phyloP scores from a whole-genome alignment of 2,329 filamentous ascomycete species.

The Hymenotorrendiella dingleyae region DNA sequence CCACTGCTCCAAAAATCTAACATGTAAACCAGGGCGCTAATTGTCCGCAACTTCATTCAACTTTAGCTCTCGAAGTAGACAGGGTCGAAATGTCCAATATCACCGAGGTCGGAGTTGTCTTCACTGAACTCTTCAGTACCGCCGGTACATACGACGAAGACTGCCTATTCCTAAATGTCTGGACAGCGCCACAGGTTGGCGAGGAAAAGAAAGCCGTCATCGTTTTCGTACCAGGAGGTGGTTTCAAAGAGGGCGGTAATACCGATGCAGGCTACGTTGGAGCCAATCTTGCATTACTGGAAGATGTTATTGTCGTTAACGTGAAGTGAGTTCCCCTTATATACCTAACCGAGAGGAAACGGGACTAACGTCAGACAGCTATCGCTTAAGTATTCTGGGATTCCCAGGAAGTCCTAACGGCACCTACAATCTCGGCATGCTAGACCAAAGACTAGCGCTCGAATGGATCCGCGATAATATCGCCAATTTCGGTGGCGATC shows the following conservation, averaged over 20 bases:
- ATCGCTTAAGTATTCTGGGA: constrained; percentile 34
- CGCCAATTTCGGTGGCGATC: constrained; percentile 53
- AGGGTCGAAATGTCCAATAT: constrained; percentile 17
- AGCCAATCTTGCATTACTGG: constrained; percentile 36
- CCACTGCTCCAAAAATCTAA: constrained; percentile 8
- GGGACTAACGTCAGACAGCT: constrained; percentile 26
- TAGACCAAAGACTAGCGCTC: constrained; percentile 54
- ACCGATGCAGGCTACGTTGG: constrained; percentile 37
- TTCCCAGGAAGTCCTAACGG: constrained; percentile 30
- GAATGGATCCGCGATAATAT: constrained; percentile 57
- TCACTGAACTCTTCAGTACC: constrained; percentile 9
- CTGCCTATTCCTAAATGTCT: constrained; percentile 36
- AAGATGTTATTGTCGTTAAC: constrained; percentile 41
- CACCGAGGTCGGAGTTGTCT: constrained; percentile 16
- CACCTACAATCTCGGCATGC: constrained; percentile 51
- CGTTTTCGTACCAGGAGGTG: constrained; percentile 41
- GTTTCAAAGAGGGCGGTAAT: constrained; percentile 35
- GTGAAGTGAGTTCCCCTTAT: constrained; percentile 36
- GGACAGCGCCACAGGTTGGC: constrained; percentile 31
- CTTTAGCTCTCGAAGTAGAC: neutral
- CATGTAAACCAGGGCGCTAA: constrained; percentile 15
- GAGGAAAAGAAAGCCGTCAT: constrained; percentile 36
- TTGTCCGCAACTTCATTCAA: constrained; percentile 11
- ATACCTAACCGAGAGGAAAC: constrained; percentile 8
- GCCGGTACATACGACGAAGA: constrained; percentile 30